A percentile compares a stretch with the other conserved stretches of the same genome.
Conservation (phyloP, 1,284 basidiomycete genomes). For the Kalmanozyma brasiliensis region DNA sequence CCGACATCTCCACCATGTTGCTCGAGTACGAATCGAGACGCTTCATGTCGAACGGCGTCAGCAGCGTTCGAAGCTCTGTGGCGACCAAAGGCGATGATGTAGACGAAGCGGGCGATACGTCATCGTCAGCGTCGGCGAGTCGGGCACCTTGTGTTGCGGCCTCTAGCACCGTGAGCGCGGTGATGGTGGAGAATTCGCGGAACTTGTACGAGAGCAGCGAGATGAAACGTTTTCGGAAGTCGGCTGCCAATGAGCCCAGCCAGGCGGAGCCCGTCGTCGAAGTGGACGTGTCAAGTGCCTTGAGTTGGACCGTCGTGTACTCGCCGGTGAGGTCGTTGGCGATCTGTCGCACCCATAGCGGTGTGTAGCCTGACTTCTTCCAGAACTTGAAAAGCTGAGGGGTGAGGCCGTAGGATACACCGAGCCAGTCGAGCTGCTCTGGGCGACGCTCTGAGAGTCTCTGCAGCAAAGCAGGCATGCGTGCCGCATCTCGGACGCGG, state of each 20-base stretch:
- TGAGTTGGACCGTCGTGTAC: constrained; percentile 93
- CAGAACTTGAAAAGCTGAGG: constrained; percentile 91
- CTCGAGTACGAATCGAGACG: constrained; percentile 94
- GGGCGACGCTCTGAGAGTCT: constrained; percentile 89
- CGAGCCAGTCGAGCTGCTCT: constrained; percentile 91
- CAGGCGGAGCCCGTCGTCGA: constrained; percentile 74
- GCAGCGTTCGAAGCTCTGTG: constrained; percentile 77
- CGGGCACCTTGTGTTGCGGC: constrained; percentile 77
- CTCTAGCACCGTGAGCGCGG: constrained; percentile 87
- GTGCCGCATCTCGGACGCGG: constrained; percentile 77
- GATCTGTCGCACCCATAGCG: constrained; percentile 92
- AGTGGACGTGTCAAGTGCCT: constrained; percentile 65
- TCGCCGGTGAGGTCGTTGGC: constrained; percentile 95
- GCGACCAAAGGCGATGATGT: constrained; percentile 67
- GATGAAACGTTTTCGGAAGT: constrained; percentile 92
- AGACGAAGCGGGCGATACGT: constrained; percentile 10
- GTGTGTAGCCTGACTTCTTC: constrained; percentile 91
- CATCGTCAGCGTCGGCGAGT: constrained; percentile 26
- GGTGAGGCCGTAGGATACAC: constrained; percentile 95
- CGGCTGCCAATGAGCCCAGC: constrained; percentile 88
- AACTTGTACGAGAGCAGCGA: constrained; percentile 92
- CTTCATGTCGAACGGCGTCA: constrained; percentile 95
- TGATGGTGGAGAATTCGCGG: constrained; percentile 87
- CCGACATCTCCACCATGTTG: constrained; percentile 95
- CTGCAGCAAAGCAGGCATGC: constrained; percentile 93